Base-by-base conservation (phyloP, 2,329 filamentous ascomycete genomes). In the Sporothrix euskadiensis region DNA sequence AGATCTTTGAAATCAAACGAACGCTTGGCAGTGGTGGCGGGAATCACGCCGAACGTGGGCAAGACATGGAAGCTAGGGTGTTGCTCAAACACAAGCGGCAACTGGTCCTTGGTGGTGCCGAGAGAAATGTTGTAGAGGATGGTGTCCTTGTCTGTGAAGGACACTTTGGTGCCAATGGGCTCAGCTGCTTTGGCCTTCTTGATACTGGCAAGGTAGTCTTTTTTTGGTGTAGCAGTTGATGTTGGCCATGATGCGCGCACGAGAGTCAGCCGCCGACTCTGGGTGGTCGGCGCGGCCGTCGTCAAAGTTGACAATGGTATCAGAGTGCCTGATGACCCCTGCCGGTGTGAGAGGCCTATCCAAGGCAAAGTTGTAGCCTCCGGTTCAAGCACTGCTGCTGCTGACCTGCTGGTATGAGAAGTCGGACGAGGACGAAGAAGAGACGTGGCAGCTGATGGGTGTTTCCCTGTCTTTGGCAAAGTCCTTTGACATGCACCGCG, bases 41-140 rank as follows among this genome's bases (percentile, higher is more conserved):
- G 96, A 78, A 99, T 91, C 76, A 98, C 96, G 81, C 94, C 96
- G 79, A 92, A 99, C n/a, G 94, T 97, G 71, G 96, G 96, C 71
- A 98, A 86, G 71, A 93, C 91, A 82, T 98, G 94, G 89, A 99
- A 99, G 81, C 95, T 88, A 12, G 44, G 8, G 7, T 68, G 4
- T 9, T 32, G 54, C 54, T 57, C 54, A 16, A 57, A 57, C 4
- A 57, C 54, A 14, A 57, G 54, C 8, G 54, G 54, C 54, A 57
- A n/a, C 54, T 57, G 54, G 3, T 26, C 54, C 54, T 63, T 63
- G 16, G 16, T 10, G 41, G 32, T 30, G 7, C 54, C 54, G 8
- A 57, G 54, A n/a, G 54, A 39, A 10, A 39, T 22, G 14, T 39
- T 35, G 59, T 39, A 63, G 8, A 41, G 35, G 35, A 63, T 26